Percentiles rank a stretch among this genome's conserved stretches.
Conservation (phyloP, 306 rosid genomes). For the Sphenostylis stenocarpa region DNA sequence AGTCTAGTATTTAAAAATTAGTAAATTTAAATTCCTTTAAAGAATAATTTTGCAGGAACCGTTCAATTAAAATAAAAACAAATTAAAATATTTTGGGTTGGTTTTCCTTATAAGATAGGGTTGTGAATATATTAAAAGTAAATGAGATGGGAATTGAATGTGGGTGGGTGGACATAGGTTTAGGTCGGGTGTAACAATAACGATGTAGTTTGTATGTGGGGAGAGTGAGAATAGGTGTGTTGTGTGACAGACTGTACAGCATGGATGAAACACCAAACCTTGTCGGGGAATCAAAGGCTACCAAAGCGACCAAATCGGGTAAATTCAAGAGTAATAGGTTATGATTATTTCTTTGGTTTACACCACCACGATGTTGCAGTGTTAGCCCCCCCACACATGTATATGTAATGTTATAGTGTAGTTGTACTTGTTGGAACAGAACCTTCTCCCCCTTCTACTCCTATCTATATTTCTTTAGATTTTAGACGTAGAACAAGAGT, state of each 20-base stretch:
- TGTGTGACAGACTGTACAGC: conserved; percentile 51
- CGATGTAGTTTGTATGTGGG: conserved; percentile 1
- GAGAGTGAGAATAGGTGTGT: conserved; percentile 35
- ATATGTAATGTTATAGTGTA: conserved; percentile 5
- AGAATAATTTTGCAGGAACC: no score
- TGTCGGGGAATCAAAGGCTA: conserved; percentile 61
- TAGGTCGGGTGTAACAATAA: conserved; percentile 30
- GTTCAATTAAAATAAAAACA: no score
- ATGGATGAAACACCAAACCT: conserved; percentile 34
- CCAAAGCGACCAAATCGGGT: conserved; percentile 21
- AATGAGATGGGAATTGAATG: background rate
- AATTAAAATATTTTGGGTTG: no score
- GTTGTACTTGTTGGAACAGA: conserved; percentile 28
- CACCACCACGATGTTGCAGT: background rate
- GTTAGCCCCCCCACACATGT: background rate
- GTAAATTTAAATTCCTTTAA: no score
- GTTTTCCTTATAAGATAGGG: no score
- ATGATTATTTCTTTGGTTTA: background rate
- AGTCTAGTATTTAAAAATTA: no score
- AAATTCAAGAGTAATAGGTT: conserved; percentile 27
- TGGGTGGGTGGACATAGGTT: conserved; percentile 33
- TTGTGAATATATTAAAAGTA: background rate
- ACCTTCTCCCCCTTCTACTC: conserved; percentile 27
- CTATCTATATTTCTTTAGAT: background rate
- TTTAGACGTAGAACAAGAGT: background rate